phyloP scores from a whole-genome alignment of 2,329 filamentous ascomycete genomes.

The Nemania sp. region DNA sequence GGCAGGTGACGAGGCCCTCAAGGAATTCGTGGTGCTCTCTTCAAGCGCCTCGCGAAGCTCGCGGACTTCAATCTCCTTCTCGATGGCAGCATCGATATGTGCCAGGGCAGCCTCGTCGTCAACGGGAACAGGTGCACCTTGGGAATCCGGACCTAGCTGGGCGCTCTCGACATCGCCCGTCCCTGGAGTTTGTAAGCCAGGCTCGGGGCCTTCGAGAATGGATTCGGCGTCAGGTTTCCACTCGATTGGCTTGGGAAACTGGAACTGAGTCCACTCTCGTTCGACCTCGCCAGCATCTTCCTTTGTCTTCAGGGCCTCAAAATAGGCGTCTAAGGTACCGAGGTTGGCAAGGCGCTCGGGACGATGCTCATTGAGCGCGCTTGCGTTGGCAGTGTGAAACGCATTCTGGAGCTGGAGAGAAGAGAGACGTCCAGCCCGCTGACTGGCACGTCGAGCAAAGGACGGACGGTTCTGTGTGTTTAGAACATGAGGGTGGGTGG shows the following conservation, averaged over 20 bases:
- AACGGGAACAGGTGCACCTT: conserved; percentile 45
- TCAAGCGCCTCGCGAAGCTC: conserved; percentile 37
- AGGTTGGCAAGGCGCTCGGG: conserved; percentile 55
- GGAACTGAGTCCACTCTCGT: conserved; percentile 88
- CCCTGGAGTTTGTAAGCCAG: conserved; percentile 57
- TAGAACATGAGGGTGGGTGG: conserved; percentile 77
- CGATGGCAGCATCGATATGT: conserved; percentile 82
- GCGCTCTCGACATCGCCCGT: conserved; percentile 42
- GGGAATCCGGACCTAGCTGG: conserved; percentile 37
- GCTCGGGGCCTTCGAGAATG: conserved; percentile 61
- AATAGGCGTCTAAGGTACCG: conserved; percentile 84
- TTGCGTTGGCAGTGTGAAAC: conserved; percentile 65
- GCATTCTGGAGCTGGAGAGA: conserved; percentile 75
- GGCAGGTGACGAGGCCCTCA: conserved; percentile 42
- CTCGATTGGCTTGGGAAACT: conserved; percentile 85
- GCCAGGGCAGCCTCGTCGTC: conserved; percentile 67
- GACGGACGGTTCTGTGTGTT: conserved; percentile 71
- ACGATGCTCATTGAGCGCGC: conserved; percentile 60
- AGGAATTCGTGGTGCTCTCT: conserved; percentile 40
- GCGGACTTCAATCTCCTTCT: conserved; percentile 64
- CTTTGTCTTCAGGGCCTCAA: conserved; percentile 81
- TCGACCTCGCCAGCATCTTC: conserved; percentile 58
- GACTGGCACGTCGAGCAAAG: conserved; percentile 61
- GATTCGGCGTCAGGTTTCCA: conserved; percentile 72
- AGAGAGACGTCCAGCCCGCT: conserved; percentile 57